Base-by-base conservation (phyloP, 352 stramenopile genomes). In the Pythium biforme region DNA sequence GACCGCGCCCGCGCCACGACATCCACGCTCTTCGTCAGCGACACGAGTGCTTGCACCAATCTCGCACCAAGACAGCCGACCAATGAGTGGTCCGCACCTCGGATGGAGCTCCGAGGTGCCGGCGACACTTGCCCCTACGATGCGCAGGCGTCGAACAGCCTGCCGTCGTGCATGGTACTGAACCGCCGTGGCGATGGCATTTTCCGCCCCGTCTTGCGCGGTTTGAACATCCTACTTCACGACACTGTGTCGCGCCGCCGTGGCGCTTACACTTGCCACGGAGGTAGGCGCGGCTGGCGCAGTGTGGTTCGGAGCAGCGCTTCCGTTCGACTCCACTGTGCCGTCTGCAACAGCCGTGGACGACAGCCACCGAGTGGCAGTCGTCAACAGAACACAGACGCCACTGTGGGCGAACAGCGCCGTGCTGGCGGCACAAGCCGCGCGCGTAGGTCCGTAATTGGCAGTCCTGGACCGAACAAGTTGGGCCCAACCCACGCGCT, bases 1-100 rank as follows among this genome's bases (percentile, higher is more conserved):
- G 56, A 63, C 45, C 6, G 8, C 46, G 45, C 61, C n/a, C 20
- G 61, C 47, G 50, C 34, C 50, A 57, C 29, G 19, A 46, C 50
- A 3, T 27, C 19, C 50, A 57, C 50, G 29, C 47, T 39, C 47
- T 7, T 39, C 14, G 46, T 31, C 31, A 43, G 50, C 29, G 50
- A 8, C 54, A 52, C 53, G 14, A 48, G 45, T 15, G 34, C 6
- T 43, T 43, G n/a, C n/a, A n/a, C n/a, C n/a, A n/a, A n/a, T n/a
- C 37, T 37, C 14, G 3, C 1, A 15, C 8, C 8, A 12, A 11
- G 31, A 37, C 31, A 11, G 8, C 3, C 31, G 14, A 15, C 31
- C 3, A 14, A 37, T 37, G 31, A n/a, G n/a, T n/a, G n/a, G n/a
- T n/a, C n/a, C n/a, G n/a, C n/a, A n/a, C n/a, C n/a, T n/a, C n/a